These are phyloP conservation scores for Podosphaera fusca DNA, from an alignment of 2,329 filamentous ascomycete genomes.

Conservation along the genomic window DNA sequence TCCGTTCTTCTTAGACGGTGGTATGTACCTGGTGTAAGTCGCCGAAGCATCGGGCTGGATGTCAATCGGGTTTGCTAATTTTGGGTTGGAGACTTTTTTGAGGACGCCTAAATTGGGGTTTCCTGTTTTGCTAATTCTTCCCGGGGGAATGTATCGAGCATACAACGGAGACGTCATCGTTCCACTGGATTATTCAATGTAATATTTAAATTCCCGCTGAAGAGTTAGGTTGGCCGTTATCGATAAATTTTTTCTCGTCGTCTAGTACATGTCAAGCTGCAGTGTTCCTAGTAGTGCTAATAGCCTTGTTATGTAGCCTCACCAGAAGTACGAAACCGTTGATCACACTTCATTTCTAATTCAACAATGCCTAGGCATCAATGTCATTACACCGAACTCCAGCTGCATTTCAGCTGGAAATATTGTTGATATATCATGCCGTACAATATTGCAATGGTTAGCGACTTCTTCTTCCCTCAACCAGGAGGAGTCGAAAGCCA, in stretches of 20 bases:
- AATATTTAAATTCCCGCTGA: too few species aligned
- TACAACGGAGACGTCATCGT: conserved; percentile 13
- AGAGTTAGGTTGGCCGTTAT: too few species aligned
- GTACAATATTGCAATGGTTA: conserved; percentile 72
- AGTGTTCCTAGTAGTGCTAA: not conserved
- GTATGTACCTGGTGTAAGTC: conserved; percentile 15
- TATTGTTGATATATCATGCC: conserved; percentile 10
- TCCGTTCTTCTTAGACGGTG: conserved; percentile 3
- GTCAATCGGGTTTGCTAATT: conserved; percentile 3
- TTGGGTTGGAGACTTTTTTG: not conserved
- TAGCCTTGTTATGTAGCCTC: not conserved
- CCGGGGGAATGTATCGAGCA: conserved; percentile 13
- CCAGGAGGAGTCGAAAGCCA: conserved; percentile 93
- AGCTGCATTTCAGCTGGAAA: not conserved
- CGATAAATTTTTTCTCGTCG: too few species aligned
- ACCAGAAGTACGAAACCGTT: not conserved
- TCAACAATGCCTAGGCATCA: too few species aligned
- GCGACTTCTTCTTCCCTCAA: conserved; percentile 98
- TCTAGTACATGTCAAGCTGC: too few species aligned
- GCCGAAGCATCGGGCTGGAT: conserved; percentile 12
- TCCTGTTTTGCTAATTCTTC: conserved; percentile 7
- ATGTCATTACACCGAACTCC: too few species aligned
- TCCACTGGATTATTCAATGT: too few species aligned
- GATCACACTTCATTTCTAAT: too few species aligned
- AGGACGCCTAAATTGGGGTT: not conserved